These are phyloP conservation scores for Prunus campanulata DNA, from an alignment of 306 rosid genomes.

Conservation along the genomic window DNA sequence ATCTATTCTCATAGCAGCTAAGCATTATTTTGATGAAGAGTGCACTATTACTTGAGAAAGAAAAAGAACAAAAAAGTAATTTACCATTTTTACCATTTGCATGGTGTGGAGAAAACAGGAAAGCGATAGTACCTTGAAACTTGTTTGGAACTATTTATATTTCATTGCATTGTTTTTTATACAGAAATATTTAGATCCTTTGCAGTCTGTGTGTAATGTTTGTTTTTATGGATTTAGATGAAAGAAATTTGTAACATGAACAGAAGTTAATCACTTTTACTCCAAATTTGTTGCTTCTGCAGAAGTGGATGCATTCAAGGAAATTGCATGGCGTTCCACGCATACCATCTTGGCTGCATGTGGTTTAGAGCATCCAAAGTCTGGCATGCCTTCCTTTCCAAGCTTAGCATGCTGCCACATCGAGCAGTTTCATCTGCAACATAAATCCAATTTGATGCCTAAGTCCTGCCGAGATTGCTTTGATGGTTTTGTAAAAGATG, in stretches of 20 bases:
- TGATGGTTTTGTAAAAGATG: constrained; percentile 42
- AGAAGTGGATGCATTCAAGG: constrained; percentile 55
- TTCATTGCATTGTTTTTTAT: too few relatives aligned
- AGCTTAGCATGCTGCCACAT: constrained; percentile 48
- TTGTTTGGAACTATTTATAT: too few relatives aligned
- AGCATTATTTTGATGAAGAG: not conserved
- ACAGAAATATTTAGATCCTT: not conserved
- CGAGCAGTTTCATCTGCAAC: constrained; percentile 22
- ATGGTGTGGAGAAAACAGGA: too few relatives aligned
- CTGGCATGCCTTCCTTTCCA: constrained; percentile 16
- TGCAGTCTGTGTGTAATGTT: not conserved
- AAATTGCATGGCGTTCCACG: constrained; percentile 61
- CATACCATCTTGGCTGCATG: constrained; percentile 70
- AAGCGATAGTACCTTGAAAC: too few relatives aligned
- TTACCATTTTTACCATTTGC: too few relatives aligned
- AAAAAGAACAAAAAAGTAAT: too few relatives aligned
- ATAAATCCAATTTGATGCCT: constrained; percentile 45
- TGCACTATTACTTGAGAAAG: too few relatives aligned
- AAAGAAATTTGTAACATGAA: not conserved
- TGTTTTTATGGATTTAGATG: not conserved
- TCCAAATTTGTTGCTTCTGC: constrained; percentile 23
- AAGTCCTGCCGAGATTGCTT: constrained; percentile 64
- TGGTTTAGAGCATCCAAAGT: constrained; percentile 40
- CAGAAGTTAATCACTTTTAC: not conserved
- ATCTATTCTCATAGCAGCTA: not conserved